Evolutionary conservation across 2,329 filamentous ascomycete species (phyloP), one percentile per base, ranked within the genome.

Genomic region (Arthrobotrys entomopaga): DNA sequence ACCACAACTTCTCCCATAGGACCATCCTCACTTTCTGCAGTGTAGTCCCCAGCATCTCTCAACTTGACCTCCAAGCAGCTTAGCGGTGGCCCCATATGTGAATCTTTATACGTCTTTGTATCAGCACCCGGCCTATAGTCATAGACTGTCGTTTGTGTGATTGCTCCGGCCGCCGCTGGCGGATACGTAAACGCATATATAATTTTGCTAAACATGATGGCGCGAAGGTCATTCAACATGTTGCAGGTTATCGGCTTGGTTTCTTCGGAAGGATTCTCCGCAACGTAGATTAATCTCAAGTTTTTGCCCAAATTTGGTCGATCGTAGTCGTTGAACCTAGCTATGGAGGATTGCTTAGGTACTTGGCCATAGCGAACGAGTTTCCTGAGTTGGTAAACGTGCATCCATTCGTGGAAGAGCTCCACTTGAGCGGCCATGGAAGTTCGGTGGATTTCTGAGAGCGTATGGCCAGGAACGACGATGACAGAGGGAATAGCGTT

Each of bases 81-180:
- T 13, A 74, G 38, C 4, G 70, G 70, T 4, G 70, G 40, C 2
- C 70, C 70, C 13, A 67, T 15, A 63, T 74, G 70, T 5, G 57
- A 26, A 19, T 74, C 70, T 22, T 74, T 74, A 0, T 94, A 86
- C 78, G 88, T 90, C 76, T 90, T 91, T 46, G 95, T 80, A 1
- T 94, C 93, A 8, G 90, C 85, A 2, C 95, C 95, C 75, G 86
- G 85, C 77, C 94, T 85, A 81, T 98, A 98, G 80, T 98, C 94
- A 80, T 91, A 96, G 43, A 93, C 86, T 75, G 91, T 89, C 6
- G 91, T 96, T 82, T 98, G 94, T 0, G 90, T 85, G n/a, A 96
- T 87, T 0, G 93, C 90, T 42, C 95, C 95, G 1, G 93, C 94
- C n/a, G 98, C 91, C 74, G 88, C 87, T 34, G 70, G 63, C 22